Evolutionary conservation across 257 asterid genomes (phyloP).

Genomic region (Echium plantagineum): DNA sequence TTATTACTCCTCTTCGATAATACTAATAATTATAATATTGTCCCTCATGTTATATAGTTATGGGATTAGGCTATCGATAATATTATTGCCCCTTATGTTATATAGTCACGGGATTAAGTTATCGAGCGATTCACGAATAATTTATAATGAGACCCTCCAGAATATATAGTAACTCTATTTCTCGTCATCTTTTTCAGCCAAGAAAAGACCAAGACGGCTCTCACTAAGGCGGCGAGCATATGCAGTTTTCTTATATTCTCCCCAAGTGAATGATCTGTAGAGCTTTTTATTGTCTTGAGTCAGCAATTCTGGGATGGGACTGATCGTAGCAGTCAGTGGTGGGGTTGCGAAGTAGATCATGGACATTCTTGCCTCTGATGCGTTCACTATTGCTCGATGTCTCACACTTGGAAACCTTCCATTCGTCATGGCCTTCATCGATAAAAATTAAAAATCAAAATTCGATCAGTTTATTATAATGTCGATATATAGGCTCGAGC

Average conservation of each 20-base stretch:
- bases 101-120: too few species aligned
- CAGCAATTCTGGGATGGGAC: slow-evolving; percentile 20
- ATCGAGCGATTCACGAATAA: too few species aligned
- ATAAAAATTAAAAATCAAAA: background rate
- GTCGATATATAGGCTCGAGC: too few species aligned
- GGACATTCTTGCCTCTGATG: slow-evolving; percentile 36
- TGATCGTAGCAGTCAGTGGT: slow-evolving; percentile 28
- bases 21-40: too few species aligned
- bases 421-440: slow-evolving; percentile 42
- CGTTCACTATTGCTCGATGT: slow-evolving; percentile 48
- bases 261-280: slow-evolving; percentile 48
- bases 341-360: slow-evolving; percentile 58
- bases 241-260: slow-evolving; percentile 32
- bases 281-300: slow-evolving; percentile 20
- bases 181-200: slow-evolving; percentile 6
- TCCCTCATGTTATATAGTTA: too few species aligned
- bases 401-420: slow-evolving; percentile 55
- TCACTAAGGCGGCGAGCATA: slow-evolving; percentile 27
- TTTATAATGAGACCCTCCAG: too few species aligned
- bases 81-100: too few species aligned
- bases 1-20: too few species aligned
- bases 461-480: too few species aligned
- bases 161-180: background rate
- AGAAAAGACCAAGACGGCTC: slow-evolving; percentile 19
- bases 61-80: too few species aligned